These are phyloP conservation scores for Xylariaceae sp. DNA, from an alignment of 2,329 filamentous ascomycete species.

Conservation along the genomic window DNA sequence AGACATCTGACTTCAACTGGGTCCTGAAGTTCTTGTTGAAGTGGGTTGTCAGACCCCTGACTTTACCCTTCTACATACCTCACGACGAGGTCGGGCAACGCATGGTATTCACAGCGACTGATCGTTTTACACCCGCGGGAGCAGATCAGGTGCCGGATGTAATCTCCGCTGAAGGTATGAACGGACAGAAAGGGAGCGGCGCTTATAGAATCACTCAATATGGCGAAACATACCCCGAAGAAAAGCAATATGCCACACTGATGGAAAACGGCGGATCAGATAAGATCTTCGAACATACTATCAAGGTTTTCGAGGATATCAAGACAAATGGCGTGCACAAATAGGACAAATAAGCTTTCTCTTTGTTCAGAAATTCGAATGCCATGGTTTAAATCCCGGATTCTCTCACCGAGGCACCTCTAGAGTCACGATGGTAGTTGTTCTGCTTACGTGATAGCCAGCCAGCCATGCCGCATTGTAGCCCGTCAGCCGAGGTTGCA, in stretches of 20 bases:
- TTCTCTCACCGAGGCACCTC: too few species aligned
- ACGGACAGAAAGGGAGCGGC: conserved; percentile 5
- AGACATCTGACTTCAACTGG: conserved; percentile 4
- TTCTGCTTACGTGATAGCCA: too few species aligned
- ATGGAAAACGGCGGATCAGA: conserved; percentile 4
- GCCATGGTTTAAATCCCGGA: too few species aligned
- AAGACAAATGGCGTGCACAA: conserved; percentile 4
- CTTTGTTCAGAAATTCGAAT: too few species aligned
- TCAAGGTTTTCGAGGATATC: conserved; percentile 9
- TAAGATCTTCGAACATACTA: conserved; percentile 11
- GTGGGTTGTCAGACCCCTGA: conserved; percentile 1
- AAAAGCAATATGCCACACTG: conserved; percentile 6
- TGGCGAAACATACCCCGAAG: conserved; percentile 1
- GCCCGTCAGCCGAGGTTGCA: too few species aligned
- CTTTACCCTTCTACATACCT: background rate
- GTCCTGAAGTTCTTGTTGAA: conserved; percentile 4
- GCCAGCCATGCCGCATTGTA: too few species aligned
- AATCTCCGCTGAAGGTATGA: conserved; percentile 5
- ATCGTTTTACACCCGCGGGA: background rate
- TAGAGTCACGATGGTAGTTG: too few species aligned
- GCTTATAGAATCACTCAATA: conserved; percentile 4
- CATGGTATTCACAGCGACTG: conserved; percentile 9
- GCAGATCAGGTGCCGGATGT: background rate
- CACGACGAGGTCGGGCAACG: conserved; percentile 9
- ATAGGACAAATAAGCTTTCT: background rate